Conservation (phyloP, 2,329 filamentous ascomycete species). For the Paecilomyces dactylethromorphus region DNA sequence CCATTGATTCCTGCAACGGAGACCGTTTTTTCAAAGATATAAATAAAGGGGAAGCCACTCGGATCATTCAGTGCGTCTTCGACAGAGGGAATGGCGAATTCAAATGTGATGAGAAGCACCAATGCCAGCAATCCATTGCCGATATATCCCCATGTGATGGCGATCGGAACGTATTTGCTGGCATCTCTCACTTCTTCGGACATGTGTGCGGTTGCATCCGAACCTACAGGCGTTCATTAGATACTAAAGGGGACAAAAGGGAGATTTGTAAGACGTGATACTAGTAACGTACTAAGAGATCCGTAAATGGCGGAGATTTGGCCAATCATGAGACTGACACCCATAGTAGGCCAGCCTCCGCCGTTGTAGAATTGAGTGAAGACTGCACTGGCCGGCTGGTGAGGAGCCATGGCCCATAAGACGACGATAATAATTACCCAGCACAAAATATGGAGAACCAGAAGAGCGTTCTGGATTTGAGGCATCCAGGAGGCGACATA, state of each 20-base stretch:
- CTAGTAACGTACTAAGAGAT: constrained; percentile 15
- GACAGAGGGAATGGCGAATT: constrained; percentile 28
- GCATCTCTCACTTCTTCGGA: constrained; percentile 46
- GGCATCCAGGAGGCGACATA: constrained; percentile 27
- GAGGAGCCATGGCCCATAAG: constrained; percentile 27
- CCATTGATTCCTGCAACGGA: constrained; percentile 19
- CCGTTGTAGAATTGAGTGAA: constrained; percentile 31
- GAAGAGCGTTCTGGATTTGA: constrained; percentile 29
- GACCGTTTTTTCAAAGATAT: constrained; percentile 35
- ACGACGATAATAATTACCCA: constrained; percentile 27
- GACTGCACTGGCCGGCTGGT: constrained; percentile 18
- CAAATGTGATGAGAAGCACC: constrained; percentile 39
- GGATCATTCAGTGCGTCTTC: constrained; percentile 30
- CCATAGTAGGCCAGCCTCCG: constrained; percentile 32
- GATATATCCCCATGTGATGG: constrained; percentile 40
- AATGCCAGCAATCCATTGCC: constrained; percentile 1
- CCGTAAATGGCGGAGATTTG: constrained; percentile 28
- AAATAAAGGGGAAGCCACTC: constrained; percentile 42
- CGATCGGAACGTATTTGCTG: constrained; percentile 37
- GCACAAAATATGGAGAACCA: constrained; percentile 32
- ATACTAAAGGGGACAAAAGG: not conserved
- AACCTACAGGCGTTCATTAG: constrained; percentile 10
- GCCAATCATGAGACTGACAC: constrained; percentile 29
- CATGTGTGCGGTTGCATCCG: constrained; percentile 29
- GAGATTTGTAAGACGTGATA: not conserved